Conservation (phyloP, 1,284 basidiomycete genomes). For the Sporisorium scitamineum region DNA sequence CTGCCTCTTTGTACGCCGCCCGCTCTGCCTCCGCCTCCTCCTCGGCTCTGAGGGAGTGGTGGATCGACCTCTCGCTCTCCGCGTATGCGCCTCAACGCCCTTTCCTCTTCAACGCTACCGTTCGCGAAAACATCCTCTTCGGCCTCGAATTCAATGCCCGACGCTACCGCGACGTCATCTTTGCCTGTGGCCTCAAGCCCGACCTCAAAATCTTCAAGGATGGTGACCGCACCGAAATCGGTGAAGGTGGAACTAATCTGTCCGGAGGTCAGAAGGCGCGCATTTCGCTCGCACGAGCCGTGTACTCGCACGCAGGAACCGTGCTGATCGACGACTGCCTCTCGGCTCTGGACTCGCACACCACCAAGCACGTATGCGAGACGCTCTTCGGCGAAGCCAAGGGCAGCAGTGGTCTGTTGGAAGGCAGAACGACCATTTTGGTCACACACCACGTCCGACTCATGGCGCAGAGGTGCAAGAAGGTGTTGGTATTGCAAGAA, state of each 20-base stretch:
- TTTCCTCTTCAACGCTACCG: conserved; percentile 86
- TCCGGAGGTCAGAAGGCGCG: conserved; percentile 76
- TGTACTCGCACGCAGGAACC: conserved; percentile 79
- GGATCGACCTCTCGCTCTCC: conserved; percentile 67
- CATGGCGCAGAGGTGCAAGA: conserved; percentile 73
- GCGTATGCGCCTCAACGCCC: conserved; percentile 85
- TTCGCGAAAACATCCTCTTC: conserved; percentile 74
- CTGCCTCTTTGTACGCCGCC: conserved; percentile 15
- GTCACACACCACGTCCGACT: conserved; percentile 69
- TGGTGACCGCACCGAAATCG: conserved; percentile 77
- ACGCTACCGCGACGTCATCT: conserved; percentile 67
- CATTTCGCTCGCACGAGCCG: conserved; percentile 79
- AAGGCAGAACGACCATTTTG: conserved; percentile 55
- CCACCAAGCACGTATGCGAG: conserved; percentile 62
- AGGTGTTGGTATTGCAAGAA: conserved; percentile 80
- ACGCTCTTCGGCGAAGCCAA: conserved; percentile 62
- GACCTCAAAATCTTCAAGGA: conserved; percentile 79
- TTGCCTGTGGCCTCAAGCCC: conserved; percentile 67
- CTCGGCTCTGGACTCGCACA: conserved; percentile 72
- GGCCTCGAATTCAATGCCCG: conserved; percentile 72
- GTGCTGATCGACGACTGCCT: conserved; percentile 79
- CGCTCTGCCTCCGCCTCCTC: conserved; percentile 6
- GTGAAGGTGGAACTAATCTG: conserved; percentile 73
- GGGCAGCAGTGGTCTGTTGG: conserved; percentile 24
- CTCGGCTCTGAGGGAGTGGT: conserved; percentile 6